Evolutionary conservation across 495 filamentous ascomycete species (phyloP).

Genomic region (Collariella sp.): DNA sequence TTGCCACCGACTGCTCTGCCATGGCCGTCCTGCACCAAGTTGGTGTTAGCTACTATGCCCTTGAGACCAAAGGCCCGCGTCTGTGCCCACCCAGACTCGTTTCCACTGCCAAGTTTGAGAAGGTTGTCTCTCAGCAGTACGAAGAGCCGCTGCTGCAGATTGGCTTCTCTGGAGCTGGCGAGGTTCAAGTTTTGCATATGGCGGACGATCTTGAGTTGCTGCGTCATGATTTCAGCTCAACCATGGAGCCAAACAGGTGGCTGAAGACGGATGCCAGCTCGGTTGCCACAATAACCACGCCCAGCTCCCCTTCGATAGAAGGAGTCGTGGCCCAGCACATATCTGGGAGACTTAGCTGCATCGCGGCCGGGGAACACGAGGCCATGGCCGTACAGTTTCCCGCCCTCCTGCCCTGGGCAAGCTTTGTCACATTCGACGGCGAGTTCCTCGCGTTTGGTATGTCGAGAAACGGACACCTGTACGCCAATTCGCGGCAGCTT

Average conservation of each 20-base stretch:
- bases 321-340: conserved; percentile 31
- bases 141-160: conserved; percentile 23
- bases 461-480: conserved; percentile 65
- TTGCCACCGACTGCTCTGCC: conserved; percentile 54
- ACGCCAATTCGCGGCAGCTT: conserved; percentile 63
- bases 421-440: conserved; percentile 33
- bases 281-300: conserved; percentile 14
- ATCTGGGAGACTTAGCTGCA: conserved; percentile 26
- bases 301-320: neutral
- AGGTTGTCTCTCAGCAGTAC: neutral
- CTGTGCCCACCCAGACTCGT: conserved; percentile 26
- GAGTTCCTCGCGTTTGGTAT: conserved; percentile 50
- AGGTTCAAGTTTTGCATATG: conserved; percentile 20
- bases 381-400: conserved; percentile 26
- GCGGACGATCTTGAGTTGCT: conserved; percentile 14
- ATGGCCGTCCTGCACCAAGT: conserved; percentile 64
- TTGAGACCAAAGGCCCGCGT: conserved; percentile 44
- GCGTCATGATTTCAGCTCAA: conserved; percentile 11
- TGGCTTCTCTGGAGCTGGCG: conserved; percentile 15
- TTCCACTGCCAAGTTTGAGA: conserved; percentile 18
- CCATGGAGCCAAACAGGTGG: conserved; percentile 1
- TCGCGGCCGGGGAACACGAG: conserved; percentile 5
- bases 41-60: conserved; percentile 56
- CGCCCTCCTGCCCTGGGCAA: conserved; percentile 46
- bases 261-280: conserved; percentile 8